Conservation (phyloP, 1,284 basidiomycete genomes). For the Cutaneotrichosporon sp. region DNA sequence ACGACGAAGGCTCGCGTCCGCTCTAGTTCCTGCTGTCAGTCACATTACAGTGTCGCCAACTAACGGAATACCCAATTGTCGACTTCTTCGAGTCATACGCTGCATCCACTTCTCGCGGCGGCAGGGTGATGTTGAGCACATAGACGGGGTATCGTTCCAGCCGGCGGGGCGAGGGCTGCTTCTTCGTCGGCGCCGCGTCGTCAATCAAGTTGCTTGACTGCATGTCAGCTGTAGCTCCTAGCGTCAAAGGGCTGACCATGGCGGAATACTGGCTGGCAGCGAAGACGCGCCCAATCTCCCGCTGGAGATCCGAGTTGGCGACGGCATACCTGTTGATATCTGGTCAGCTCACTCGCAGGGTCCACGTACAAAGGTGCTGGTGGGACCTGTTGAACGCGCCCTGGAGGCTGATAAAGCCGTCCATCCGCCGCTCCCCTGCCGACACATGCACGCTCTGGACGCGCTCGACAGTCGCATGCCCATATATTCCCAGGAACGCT, state of each 20-base stretch:
- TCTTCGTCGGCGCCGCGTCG: background rate
- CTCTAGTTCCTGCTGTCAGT: constrained; percentile 53
- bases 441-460: constrained; percentile 60
- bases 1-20: constrained; percentile 57
- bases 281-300: constrained; percentile 63
- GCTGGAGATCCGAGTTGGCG: constrained; percentile 59
- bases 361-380: constrained; percentile 78
- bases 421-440: constrained; percentile 56
- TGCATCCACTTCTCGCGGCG: constrained; percentile 65
- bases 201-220: constrained; percentile 44
- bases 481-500: constrained; percentile 30
- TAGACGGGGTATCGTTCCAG: constrained; percentile 71
- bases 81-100: constrained; percentile 70
- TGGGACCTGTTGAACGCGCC: constrained; percentile 68
- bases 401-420: constrained; percentile 75
- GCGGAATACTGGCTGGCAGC: constrained; percentile 30
- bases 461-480: constrained; percentile 40
- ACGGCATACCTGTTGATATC: constrained; percentile 79
- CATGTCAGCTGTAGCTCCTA: constrained; percentile 2
- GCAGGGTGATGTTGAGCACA: constrained; percentile 66
- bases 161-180: constrained; percentile 64
- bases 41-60: constrained; percentile 12
- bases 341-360: constrained; percentile 46
- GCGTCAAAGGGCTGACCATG: constrained; percentile 2
- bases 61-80: constrained; percentile 63